A percentile compares a stretch with the other conserved stretches of the same genome.
phyloP scores from a whole-genome alignment of 2,329 filamentous ascomycete genomes.

The Sclerotinia nivalis region DNA sequence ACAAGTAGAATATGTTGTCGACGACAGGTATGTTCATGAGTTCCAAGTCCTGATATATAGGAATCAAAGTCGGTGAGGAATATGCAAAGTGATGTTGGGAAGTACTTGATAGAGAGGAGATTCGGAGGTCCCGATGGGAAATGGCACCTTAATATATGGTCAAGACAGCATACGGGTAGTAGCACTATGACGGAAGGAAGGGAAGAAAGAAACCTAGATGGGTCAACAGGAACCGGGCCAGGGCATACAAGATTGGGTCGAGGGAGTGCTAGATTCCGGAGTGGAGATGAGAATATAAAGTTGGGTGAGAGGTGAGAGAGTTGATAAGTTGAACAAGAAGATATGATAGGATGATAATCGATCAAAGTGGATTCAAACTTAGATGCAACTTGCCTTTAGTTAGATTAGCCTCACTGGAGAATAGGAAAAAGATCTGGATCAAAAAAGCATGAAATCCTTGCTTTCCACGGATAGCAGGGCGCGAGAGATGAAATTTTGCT shows the following conservation, averaged over 20 bases:
- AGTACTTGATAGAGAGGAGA: constrained; percentile 12
- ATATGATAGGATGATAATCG: constrained; percentile 19
- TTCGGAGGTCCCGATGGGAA: constrained; percentile 4
- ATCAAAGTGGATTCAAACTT: constrained; percentile 19
- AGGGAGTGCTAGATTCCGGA: constrained; percentile 14
- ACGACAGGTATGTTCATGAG: constrained; percentile 10
- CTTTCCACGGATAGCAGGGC: constrained; percentile 15
- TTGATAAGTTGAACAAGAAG: constrained; percentile 15
- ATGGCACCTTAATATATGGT: constrained; percentile 15
- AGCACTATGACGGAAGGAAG: constrained; percentile 21
- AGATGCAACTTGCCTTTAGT: constrained; percentile 21
- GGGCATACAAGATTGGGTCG: constrained; percentile 21
- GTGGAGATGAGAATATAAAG: constrained; percentile 23
- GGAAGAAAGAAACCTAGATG: constrained; percentile 10
- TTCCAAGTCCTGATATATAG: constrained; percentile 8
- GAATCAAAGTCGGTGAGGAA: neutral
- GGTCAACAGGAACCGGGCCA: constrained; percentile 14
- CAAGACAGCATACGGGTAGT: constrained; percentile 19
- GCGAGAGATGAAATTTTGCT: neutral
- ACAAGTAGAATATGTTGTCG: constrained; percentile 3
- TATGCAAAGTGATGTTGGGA: neutral
- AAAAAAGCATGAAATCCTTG: constrained; percentile 14
- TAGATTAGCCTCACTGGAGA: constrained; percentile 16
- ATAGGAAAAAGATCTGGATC: constrained; percentile 17
- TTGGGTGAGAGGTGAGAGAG: constrained; percentile 18